These are phyloP conservation scores for Nitzschia palea DNA, from an alignment of 108 stramenopile genomes.

Conservation along the genomic window DNA sequence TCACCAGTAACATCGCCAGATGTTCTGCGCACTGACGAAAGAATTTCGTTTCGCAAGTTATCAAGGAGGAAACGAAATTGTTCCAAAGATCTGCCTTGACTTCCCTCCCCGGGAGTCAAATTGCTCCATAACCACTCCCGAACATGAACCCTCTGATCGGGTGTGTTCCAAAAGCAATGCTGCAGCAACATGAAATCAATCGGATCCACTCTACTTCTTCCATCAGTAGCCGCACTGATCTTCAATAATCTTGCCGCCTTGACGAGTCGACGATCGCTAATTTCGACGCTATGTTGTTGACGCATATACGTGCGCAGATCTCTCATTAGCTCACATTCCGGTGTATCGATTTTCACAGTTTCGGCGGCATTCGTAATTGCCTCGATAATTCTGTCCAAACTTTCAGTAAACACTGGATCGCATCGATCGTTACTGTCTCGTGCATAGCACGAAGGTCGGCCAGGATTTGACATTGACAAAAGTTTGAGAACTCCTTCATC, in stretches of 20 bases:
- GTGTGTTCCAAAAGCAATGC: conserved; percentile 62
- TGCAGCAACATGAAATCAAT: conserved; percentile 65
- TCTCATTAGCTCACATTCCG: conserved; percentile 48
- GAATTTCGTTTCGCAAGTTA: conserved; percentile 49
- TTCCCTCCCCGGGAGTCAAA: conserved; percentile 39
- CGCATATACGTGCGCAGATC: conserved; percentile 51
- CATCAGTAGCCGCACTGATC: conserved; percentile 63
- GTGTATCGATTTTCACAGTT: conserved; percentile 31
- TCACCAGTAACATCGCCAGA: conserved; percentile 58
- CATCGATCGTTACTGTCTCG: neutral
- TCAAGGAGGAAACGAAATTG: conserved; percentile 55
- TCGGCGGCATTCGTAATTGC: conserved; percentile 39
- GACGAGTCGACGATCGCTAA: conserved; percentile 71
- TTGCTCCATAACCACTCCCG: conserved; percentile 68
- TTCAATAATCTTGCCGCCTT: conserved; percentile 58
- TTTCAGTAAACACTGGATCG: conserved; percentile 19
- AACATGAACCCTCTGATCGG: conserved; percentile 47
- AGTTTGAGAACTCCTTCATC: conserved; percentile 64
- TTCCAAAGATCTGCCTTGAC: neutral
- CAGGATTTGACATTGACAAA: conserved; percentile 44
- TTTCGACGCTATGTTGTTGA: conserved; percentile 49
- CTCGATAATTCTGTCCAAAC: conserved; percentile 35
- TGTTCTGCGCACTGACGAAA: conserved; percentile 50
- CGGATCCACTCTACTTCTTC: conserved; percentile 52
- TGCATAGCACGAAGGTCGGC: conserved; percentile 9